Evolutionary conservation across 345 rosid species (phyloP).

Genomic region (Mallotus nudiflorus): DNA sequence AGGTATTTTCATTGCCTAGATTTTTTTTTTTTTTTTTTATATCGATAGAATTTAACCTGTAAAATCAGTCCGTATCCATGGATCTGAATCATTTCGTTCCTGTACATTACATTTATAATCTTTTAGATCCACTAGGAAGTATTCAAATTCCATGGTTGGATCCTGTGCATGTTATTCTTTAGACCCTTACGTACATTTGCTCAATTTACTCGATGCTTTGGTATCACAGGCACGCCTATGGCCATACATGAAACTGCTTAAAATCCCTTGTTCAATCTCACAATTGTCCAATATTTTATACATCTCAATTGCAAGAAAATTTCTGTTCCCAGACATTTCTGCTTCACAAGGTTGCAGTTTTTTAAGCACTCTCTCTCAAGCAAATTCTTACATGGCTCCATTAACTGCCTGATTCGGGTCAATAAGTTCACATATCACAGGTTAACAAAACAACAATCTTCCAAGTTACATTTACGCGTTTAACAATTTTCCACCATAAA

Average conservation of each 20-base stretch:
- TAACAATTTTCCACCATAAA: no score
- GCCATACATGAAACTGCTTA: no score
- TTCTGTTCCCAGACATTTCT: no score
- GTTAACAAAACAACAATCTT: background rate
- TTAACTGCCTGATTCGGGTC: background rate
- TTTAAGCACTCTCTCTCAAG: background rate
- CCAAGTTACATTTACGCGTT: no score
- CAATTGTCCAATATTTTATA: no score
- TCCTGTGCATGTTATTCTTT: background rate
- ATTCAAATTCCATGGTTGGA: background rate
- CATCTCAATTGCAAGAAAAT: no score
- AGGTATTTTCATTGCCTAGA: background rate
- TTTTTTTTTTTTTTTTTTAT: no score
- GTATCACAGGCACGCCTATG: no score
- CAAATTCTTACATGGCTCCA: background rate
- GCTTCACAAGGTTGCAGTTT: no score
- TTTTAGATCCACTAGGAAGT: background rate
- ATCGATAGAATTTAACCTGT: slow-evolving; percentile 3
- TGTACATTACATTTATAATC: background rate
- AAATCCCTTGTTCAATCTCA: no score
- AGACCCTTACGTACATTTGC: slow-evolving; percentile 1
- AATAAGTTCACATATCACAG: background rate
- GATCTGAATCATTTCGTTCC: background rate
- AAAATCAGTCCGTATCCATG: background rate
- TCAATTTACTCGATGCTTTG: background rate